phyloP scores from a whole-genome alignment of 495 filamentous ascomycete genomes.

The Annulohypoxylon bovei region DNA sequence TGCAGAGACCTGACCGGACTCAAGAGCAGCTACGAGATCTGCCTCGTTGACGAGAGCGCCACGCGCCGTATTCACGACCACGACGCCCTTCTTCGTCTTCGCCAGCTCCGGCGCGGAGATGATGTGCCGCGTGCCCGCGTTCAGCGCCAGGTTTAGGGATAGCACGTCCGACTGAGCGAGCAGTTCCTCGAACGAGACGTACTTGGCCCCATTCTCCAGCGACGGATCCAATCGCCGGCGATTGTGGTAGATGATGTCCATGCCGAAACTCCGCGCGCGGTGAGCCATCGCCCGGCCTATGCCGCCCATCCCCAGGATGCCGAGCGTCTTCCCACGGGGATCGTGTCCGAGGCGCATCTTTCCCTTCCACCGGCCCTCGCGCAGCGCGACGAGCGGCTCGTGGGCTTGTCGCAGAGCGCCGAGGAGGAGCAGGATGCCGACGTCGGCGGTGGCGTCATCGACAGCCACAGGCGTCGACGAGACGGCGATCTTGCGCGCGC shows the following conservation, averaged over 20 bases:
- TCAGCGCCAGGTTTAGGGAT: conserved; percentile 75
- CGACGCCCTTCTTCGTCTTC: conserved; percentile 76
- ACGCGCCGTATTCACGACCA: conserved; percentile 78
- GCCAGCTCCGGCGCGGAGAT: conserved; percentile 71
- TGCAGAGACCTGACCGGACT: conserved; percentile 71
- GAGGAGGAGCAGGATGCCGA: conserved; percentile 76
- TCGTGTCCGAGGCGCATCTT: conserved; percentile 66
- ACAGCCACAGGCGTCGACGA: conserved; percentile 75
- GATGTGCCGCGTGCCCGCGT: conserved; percentile 71
- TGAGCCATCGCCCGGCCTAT: conserved; percentile 70
- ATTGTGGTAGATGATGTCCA: conserved; percentile 79
- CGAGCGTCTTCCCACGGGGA: conserved; percentile 76
- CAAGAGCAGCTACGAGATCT: conserved; percentile 74
- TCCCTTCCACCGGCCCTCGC: conserved; percentile 66
- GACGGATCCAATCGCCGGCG: conserved; percentile 62
- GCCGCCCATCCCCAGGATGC: conserved; percentile 88
- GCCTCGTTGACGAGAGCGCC: conserved; percentile 78
- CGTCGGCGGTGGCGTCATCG: conserved; percentile 75
- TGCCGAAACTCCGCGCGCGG: conserved; percentile 71
- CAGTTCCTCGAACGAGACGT: conserved; percentile 73
- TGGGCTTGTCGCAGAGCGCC: conserved; percentile 74
- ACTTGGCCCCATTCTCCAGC: conserved; percentile 60
- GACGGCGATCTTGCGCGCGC: conserved; percentile 68
- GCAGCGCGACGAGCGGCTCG: conserved; percentile 67
- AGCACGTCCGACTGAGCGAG: conserved; percentile 71